Conservation (phyloP, 768 basidiomycete genomes). For the Trametes cinnabarina region DNA sequence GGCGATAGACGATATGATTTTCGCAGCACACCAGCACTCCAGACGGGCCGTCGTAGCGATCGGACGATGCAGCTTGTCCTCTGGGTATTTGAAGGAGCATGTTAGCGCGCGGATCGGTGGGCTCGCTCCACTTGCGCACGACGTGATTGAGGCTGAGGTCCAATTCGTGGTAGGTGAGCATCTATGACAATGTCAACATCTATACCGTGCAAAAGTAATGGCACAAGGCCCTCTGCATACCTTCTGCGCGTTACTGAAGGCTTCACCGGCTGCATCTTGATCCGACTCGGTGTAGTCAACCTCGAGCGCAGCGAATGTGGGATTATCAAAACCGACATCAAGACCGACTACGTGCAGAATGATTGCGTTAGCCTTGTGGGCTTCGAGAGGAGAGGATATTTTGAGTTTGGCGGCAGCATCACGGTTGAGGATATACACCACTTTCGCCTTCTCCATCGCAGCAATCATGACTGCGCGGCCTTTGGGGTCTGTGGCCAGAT, state of each 20-base stretch:
- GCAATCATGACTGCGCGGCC: conserved; percentile 94
- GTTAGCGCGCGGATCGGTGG: conserved; percentile 93
- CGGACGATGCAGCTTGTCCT: conserved; percentile 89
- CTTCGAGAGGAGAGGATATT: conserved; percentile 96
- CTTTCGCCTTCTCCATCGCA: conserved; percentile 91
- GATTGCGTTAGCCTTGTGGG: conserved; percentile 92
- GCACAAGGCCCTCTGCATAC: conserved; percentile 36
- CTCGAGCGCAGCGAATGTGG: conserved; percentile 93
- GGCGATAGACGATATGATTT: conserved; percentile 96
- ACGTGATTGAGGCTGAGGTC: conserved; percentile 98
- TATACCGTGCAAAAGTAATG: conserved; percentile 28
- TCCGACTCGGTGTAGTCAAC: conserved; percentile 96
- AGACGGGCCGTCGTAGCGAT: conserved; percentile 94
- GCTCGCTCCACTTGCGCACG: conserved; percentile 97
- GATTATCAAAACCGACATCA: conserved; percentile 98
- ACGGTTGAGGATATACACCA: conserved; percentile 96
- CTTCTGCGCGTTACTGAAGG: conserved; percentile 89
- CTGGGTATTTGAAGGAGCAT: conserved; percentile 97
- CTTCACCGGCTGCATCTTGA: conserved; percentile 92
- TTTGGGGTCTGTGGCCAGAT: conserved; percentile 93
- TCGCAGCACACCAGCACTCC: conserved; percentile 98
- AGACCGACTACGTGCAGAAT: conserved; percentile 94
- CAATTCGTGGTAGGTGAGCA: conserved; percentile 78
- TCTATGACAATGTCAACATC: conserved; percentile 66
- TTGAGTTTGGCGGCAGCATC: conserved; percentile 97